A percentile compares a stretch with the other conserved stretches of the same genome.
phyloP scores from a whole-genome alignment of 2,329 filamentous ascomycete genomes.

The Fusarium solani-melongenae region DNA sequence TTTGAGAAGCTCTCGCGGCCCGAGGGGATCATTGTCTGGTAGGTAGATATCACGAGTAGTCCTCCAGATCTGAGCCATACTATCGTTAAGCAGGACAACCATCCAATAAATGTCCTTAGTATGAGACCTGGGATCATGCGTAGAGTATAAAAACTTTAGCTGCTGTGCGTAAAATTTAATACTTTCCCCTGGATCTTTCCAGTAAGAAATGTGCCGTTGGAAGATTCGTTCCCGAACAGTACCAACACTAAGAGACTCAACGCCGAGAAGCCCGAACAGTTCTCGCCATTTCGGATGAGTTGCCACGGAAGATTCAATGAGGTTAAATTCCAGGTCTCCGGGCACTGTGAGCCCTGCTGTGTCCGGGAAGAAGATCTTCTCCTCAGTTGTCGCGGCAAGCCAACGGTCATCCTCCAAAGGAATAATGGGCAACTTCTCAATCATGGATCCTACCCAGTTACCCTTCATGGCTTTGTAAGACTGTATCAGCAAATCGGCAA shows the following conservation, averaged over 20 bases:
- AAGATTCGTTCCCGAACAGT: neutral
- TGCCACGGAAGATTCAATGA: neutral
- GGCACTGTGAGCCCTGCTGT: neutral
- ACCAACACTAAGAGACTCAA: rapidly evolving
- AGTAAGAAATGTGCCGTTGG: neutral
- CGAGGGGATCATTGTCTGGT: neutral
- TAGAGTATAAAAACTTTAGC: neutral
- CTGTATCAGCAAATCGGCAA: neutral
- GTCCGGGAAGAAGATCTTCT: neutral
- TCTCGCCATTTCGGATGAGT: rapidly evolving
- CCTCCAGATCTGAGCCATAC: too few relatives aligned
- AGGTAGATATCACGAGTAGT: conserved; percentile 4
- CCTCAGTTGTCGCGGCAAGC: neutral
- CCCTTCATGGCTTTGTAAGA: too few relatives aligned
- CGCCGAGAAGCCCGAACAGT: neutral
- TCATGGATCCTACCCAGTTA: too few relatives aligned
- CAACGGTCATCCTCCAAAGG: neutral
- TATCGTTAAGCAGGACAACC: neutral
- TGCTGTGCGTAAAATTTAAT: neutral
- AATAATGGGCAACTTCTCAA: neutral
- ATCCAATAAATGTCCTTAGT: too few relatives aligned
- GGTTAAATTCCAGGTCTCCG: neutral
- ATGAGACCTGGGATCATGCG: too few relatives aligned
- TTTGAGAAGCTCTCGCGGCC: neutral
- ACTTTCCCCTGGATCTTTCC: rapidly evolving